Conservation (phyloP, 1,284 basidiomycete genomes). For the Cryptococcus sp. region DNA sequence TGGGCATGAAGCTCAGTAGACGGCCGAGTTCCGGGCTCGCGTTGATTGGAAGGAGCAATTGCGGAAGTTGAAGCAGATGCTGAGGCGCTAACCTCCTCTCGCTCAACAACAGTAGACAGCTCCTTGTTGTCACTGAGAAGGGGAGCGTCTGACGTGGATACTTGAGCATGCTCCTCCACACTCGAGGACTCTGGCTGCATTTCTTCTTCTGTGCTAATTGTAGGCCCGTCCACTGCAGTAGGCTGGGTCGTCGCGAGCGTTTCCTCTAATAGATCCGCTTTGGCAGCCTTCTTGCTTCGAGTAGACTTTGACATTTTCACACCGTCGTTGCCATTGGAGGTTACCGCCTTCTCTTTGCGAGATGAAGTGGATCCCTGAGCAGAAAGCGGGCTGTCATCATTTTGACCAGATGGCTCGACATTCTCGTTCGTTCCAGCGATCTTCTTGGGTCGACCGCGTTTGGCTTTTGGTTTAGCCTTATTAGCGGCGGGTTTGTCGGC, state of each 20-base stretch:
- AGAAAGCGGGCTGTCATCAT: slow-evolving; percentile 3
- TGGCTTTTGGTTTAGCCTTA: slow-evolving; percentile 13
- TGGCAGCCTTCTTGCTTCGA: slow-evolving; percentile 6
- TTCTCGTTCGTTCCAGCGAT: neutral
- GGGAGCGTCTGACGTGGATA: too few relatives aligned
- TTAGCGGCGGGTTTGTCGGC: slow-evolving; percentile 7
- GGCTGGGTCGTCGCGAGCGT: slow-evolving; percentile 1
- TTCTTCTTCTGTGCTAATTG: slow-evolving; percentile 2
- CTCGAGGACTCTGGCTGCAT: neutral
- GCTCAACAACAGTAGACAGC: too few relatives aligned
- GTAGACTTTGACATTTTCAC: slow-evolving; percentile 5
- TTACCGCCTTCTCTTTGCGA: slow-evolving; percentile 1
- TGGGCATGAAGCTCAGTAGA: neutral
- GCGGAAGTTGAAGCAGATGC: too few relatives aligned
- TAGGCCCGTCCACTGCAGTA: slow-evolving; percentile 11
- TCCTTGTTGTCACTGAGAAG: too few relatives aligned
- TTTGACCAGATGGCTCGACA: neutral
- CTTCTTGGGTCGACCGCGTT: slow-evolving; percentile 9
- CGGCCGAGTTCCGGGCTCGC: neutral
- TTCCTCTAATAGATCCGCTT: slow-evolving; percentile 9
- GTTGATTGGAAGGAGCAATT: too few relatives aligned
- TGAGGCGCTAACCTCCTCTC: too few relatives aligned
- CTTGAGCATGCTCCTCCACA: too few relatives aligned
- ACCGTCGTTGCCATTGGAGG: neutral
- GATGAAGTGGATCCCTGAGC: slow-evolving; percentile 4